Conservation (phyloP, 2,329 filamentous ascomycete species). For the Talaromyces sp. region DNA sequence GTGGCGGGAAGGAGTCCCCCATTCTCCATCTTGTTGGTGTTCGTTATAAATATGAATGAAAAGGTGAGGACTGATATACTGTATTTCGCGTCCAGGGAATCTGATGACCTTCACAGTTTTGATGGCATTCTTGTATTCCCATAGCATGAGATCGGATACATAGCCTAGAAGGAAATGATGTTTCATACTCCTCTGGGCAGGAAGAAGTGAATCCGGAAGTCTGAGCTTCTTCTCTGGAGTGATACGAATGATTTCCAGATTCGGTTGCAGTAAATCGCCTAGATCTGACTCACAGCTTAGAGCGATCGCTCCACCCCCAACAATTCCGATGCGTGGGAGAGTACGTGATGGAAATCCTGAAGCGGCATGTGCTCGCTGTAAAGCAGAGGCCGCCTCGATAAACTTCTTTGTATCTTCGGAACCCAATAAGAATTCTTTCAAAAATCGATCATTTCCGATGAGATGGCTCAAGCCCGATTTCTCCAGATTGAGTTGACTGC, state of each 20-base stretch:
- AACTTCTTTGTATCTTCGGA: neutral
- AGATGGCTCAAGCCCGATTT: neutral
- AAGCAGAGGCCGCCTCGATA: neutral
- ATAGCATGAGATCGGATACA: neutral
- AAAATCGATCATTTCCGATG: neutral
- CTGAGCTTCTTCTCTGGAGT: neutral
- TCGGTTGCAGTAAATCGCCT: neutral
- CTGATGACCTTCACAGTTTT: neutral
- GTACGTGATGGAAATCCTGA: neutral
- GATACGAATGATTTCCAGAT: neutral
- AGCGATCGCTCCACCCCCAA: neutral
- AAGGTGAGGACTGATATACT: neutral
- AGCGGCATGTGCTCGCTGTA: neutral
- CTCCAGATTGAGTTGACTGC: neutral
- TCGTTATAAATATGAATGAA: neutral
- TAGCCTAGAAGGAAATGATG: neutral
- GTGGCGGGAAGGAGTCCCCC: neutral
- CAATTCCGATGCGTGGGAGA: neutral
- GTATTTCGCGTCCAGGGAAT: neutral
- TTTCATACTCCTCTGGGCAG: neutral
- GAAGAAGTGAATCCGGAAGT: neutral
- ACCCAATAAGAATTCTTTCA: neutral
- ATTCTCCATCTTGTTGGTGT: neutral
- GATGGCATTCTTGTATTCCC: neutral
- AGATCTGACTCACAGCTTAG: neutral